Conservation (phyloP, 176 grass and related monocot species). For the Aegilops umbellulata region DNA sequence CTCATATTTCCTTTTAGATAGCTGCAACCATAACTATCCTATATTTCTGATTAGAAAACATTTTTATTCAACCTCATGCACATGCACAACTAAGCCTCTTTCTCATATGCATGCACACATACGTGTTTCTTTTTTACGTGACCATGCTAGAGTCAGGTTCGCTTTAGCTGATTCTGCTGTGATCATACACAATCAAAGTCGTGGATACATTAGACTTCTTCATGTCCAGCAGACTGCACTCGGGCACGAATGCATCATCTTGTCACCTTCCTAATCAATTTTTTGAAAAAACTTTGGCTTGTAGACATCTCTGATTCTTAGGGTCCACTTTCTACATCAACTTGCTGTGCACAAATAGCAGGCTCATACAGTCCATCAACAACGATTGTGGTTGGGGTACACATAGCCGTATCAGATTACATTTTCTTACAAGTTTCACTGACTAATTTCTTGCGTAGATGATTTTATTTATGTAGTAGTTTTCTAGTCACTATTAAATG, state of each 20-base stretch:
- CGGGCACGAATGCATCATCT: background rate
- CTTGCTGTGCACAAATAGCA: background rate
- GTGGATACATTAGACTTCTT: background rate
- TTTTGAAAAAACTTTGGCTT: background rate
- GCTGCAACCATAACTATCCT: background rate
- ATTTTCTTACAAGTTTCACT: background rate
- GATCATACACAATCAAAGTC: background rate
- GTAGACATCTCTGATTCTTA: background rate
- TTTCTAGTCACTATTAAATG: background rate
- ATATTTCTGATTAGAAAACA: background rate
- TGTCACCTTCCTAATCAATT: background rate
- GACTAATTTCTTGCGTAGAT: constrained; percentile 1
- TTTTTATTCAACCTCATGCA: background rate
- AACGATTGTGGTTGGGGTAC: background rate
- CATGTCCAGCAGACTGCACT: background rate
- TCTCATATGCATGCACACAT: background rate
- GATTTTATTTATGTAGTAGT: background rate
- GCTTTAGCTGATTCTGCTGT: background rate
- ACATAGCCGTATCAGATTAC: background rate
- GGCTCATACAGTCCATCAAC: background rate
- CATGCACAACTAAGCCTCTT: background rate
- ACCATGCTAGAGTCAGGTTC: background rate
- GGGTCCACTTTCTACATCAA: background rate
- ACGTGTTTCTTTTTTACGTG: background rate
- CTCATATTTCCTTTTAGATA: background rate